A percentile compares a stretch with the other conserved stretches of the same genome.
These are phyloP conservation scores for Penicillium sp. DNA, from an alignment of 2,329 filamentous ascomycete genomes.

Conservation along the genomic window DNA sequence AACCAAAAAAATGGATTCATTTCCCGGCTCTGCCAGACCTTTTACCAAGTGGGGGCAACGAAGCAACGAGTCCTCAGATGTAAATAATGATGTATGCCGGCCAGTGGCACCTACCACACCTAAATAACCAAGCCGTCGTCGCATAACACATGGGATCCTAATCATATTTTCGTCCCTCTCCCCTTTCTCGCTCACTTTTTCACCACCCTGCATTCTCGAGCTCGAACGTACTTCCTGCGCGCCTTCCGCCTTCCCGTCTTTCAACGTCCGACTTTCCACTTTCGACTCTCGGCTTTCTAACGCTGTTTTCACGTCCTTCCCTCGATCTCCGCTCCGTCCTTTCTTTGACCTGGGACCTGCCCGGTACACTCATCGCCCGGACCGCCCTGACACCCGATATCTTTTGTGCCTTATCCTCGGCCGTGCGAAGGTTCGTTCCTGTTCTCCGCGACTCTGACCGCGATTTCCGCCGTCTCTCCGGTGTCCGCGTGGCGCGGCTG, in stretches of 20 bases:
- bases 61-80: not conserved
- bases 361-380: not conserved
- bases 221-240: not conserved
- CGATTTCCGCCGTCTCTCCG: not conserved
- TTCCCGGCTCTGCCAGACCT: conserved; percentile 5
- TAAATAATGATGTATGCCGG: conserved; percentile 21
- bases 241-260: not conserved
- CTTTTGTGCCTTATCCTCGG: not conserved
- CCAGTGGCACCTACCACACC: conserved; percentile 29
- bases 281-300: not conserved
- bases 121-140: conserved; percentile 17
- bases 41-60: conserved; percentile 3
- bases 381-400: not conserved
- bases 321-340: not conserved
- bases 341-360: not conserved
- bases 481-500: conserved; percentile 5
- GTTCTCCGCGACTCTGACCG: not conserved
- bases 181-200: conserved; percentile 4
- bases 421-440: conserved; percentile 3
- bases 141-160: not conserved
- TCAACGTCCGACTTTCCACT: not conserved
- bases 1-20: conserved; percentile 1
- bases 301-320: not conserved
- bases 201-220: conserved; percentile 2
- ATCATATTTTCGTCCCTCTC: conserved; percentile 9